phyloP scores from a whole-genome alignment of 202 grass and related monocot species.

The Saccharum hybrid region DNA sequence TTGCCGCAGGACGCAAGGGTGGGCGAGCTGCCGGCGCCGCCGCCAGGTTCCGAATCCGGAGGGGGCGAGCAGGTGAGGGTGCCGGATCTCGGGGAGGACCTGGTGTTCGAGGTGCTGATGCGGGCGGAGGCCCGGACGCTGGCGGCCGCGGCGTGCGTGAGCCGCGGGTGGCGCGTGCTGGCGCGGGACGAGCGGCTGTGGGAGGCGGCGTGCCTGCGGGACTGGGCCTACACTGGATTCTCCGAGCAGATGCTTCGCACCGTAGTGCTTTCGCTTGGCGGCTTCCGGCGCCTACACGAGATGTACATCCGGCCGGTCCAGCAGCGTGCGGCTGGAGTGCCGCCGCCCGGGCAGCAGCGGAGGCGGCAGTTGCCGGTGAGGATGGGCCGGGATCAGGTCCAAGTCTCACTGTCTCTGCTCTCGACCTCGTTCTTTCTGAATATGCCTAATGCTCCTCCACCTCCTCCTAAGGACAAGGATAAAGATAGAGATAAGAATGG shows the following conservation, averaged over 20 bases:
- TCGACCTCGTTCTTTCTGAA: constrained; percentile 65
- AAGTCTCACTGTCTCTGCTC: constrained; percentile 66
- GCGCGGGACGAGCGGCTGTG: constrained; percentile 80
- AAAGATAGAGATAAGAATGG: constrained; percentile 46
- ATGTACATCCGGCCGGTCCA: constrained; percentile 51
- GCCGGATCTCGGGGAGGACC: constrained; percentile 73
- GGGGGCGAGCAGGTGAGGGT: constrained; percentile 27
- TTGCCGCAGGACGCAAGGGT: neutral
- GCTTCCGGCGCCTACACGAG: constrained; percentile 65
- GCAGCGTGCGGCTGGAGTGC: constrained; percentile 15
- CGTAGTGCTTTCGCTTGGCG: constrained; percentile 58
- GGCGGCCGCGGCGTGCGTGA: constrained; percentile 67
- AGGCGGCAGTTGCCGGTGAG: constrained; percentile 42
- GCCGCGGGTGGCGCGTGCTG: constrained; percentile 60
- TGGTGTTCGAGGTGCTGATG: constrained; percentile 76
- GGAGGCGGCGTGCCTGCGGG: constrained; percentile 73
- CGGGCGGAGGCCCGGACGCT: constrained; percentile 77
- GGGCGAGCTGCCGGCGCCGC: neutral
- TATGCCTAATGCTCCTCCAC: constrained; percentile 43
- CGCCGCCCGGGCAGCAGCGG: constrained; percentile 13
- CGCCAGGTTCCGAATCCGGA: neutral
- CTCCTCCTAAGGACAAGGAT: constrained; percentile 39
- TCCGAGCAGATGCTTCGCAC: constrained; percentile 53
- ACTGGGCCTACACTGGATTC: constrained; percentile 56
- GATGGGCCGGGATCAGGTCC: constrained; percentile 66